A percentile compares a stretch with the other conserved stretches of the same genome.
Conservation (phyloP, 2,329 filamentous ascomycete genomes). For the Sordariomycetes sp. region DNA sequence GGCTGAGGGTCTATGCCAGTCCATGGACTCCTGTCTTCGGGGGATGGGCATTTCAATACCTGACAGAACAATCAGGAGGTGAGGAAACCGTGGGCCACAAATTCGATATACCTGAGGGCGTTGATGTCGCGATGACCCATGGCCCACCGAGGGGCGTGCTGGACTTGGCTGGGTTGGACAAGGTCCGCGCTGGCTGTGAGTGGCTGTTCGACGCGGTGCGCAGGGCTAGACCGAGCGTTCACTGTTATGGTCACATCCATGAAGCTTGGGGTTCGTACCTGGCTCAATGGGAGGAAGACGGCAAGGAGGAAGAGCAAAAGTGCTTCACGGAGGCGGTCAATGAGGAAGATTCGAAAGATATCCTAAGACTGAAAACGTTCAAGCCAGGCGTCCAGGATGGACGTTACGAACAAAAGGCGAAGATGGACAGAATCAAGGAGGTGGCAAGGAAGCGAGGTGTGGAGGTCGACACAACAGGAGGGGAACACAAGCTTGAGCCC, state of each 20-base stretch:
- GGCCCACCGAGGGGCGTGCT: constrained; percentile 43
- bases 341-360: constrained; percentile 12
- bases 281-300: constrained; percentile 36
- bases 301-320: background rate
- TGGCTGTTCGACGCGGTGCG: constrained; percentile 36
- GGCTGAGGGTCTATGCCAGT: constrained; percentile 40
- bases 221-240: constrained; percentile 31
- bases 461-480: constrained; percentile 26
- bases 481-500: constrained; percentile 16
- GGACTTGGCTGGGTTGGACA: constrained; percentile 24
- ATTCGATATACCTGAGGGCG: constrained; percentile 21
- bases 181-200: constrained; percentile 31
- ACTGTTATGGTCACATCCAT: constrained; percentile 53
- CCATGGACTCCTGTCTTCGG: constrained; percentile 38
- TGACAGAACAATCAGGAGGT: constrained; percentile 7
- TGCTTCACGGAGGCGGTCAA: constrained; percentile 26
- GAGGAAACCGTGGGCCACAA: too few relatives aligned
- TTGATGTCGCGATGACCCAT: constrained; percentile 44
- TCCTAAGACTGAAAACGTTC: background rate
- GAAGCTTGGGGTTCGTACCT: constrained; percentile 48
- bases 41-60: constrained; percentile 42
- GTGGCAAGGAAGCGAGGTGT: constrained; percentile 18
- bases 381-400: constrained; percentile 5
- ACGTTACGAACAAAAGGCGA: constrained; percentile 3
- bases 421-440: constrained; percentile 8